Base-by-base conservation (phyloP, 345 rosid species). In the Mercurialis annua region DNA sequence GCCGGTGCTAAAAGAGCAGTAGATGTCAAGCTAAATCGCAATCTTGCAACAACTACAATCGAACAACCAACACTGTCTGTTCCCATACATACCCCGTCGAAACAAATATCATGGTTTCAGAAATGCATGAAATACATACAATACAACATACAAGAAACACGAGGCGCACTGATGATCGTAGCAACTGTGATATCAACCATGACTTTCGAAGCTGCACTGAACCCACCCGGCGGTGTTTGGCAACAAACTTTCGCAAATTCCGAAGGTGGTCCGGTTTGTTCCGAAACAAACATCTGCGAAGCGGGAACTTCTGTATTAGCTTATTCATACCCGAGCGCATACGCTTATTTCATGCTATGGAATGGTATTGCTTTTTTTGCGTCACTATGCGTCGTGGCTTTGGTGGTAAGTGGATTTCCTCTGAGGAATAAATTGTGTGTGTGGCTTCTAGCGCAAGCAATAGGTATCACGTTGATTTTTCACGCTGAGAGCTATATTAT, bases 181-280 rank as follows among this genome's bases (percentile, higher is more conserved):
- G 44, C 62, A 1, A 58, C 62, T 33, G 44, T 58, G 34, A 58
- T 58, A 17, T 43, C 62, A 33, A 58, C 62, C 43, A 58, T 58
- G 26, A 58, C 43, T 33, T 58, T 18, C 43, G 43, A 58, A 58
- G 26, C 16, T 17, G 44, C 26, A 58, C 18, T 34, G 7, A 58
- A 34, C 23, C 62, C 62, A 20, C 62, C 44, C 3, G 62, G 62
- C n/a, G 61, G 61, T 30, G 61, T 57, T 6, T 57, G 61, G 61
- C 61, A 57, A 57, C 61, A 57, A 9, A n/a, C 31, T 33, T 31
- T 33, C 7, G 3, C 14, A 33, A 14, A 57, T 9, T 8, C 0
- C 23, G 5, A 12, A 18, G 14, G 20, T 2, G 60, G 60, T 11
- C 5, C 21, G 1, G 43, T 15, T 17, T 57, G 61, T 26, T 30